Base-by-base conservation (phyloP, 2,329 filamentous ascomycete species). In the Bipolaris gigantea region DNA sequence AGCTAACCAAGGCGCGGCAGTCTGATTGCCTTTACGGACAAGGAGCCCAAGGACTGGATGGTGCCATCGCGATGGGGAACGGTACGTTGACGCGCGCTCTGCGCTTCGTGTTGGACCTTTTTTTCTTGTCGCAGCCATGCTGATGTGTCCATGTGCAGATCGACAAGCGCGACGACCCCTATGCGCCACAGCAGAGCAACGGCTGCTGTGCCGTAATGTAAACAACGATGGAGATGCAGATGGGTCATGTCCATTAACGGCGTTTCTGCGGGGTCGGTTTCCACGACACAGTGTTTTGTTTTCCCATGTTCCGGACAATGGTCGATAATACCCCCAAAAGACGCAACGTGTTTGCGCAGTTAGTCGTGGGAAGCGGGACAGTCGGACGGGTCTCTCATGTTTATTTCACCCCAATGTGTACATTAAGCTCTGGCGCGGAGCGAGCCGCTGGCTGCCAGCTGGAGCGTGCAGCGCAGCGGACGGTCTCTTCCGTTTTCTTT, bases 121-220 rank as follows among this genome's bases (percentile, higher is more conserved):
- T 23, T 45, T 45, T 45, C 16, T n/a, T 16, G 5, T 18, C n/a
- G n/a, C 15, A 4, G 9, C 13, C 5, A 23, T 49, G 54, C 69
- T 73, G 53, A 72, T 66, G n/a, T 27, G 1, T 23, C 27, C 1
- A 27, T 1, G 30, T 1, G 15, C 70, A 86, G 83, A 91, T 97
- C 62, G 91, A 95, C 73, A 93, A 92, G 82, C 88, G 89, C 76
- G 94, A 97, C 75, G 94, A 99, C 75, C 94, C 94, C n/a, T 99
- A 99, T 75, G 92, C 93, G 70, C 93, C 93, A 65, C 93, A 95
- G 81, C 91, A 95, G 80, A 90, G 85, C 66, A 89, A 87, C 73
- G 89, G 92, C 70, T 99, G 94, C 85, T 99, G 94, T 81, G 83
- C 89, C 70, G 87, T 99, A 78, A 97, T 97, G 93, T 97, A 83